Evolutionary conservation across 2,329 filamentous ascomycete species (phyloP), one percentile per base, ranked within the genome.

Genomic region (Aspergillus nomiae): DNA sequence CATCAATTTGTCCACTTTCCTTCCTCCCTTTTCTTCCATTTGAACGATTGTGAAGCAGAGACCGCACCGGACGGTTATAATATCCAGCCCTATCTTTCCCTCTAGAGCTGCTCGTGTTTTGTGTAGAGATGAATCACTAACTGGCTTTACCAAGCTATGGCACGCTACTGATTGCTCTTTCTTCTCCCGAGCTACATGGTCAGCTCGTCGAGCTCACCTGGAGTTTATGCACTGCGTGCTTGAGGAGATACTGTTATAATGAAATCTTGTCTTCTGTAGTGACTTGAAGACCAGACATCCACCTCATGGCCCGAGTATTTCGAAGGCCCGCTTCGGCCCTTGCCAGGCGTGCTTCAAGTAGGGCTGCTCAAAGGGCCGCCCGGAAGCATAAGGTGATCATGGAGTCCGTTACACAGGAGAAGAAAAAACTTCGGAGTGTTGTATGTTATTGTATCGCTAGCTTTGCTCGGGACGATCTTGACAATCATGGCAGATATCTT

Each of bases 361-460:
- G 73, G 60, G 69, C 70, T 26, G 62, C 71, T 28, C 75, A 73
- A 64, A 71, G 71, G 65, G 77, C 74, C 66, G 68, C 73, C 63
- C 77, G 76, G 62, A 81, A 77, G 62, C 80, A 88, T 75, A 88
- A 87, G 71, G 83, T 88, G 56, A 81, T 89, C 32, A 77, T 88
- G 61, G 85, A 87, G 72, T 82, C 80, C 19, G 78, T 88, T 53
- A 83, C 85, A 3, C 84, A 85, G 65, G 84, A 86, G 71, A 87
- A 87, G 76, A 87, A 85, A 71, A 88, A 86, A 70, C 79, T 88
- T 54, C 80, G 83, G 59, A 83, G 84, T 64, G 77, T 82, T 60
- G 82, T 84, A 77, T 71, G 82, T 77, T 65, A 46, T 48, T 45
- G 57, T 59, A 59, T 58, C 58, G n/a, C 53, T 48, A 51, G 38